Percentiles rank a stretch among this genome's conserved stretches.
Conservation (phyloP, 192 early-diverging fungal genomes). For the Rhizoclosmatium globosum region DNA sequence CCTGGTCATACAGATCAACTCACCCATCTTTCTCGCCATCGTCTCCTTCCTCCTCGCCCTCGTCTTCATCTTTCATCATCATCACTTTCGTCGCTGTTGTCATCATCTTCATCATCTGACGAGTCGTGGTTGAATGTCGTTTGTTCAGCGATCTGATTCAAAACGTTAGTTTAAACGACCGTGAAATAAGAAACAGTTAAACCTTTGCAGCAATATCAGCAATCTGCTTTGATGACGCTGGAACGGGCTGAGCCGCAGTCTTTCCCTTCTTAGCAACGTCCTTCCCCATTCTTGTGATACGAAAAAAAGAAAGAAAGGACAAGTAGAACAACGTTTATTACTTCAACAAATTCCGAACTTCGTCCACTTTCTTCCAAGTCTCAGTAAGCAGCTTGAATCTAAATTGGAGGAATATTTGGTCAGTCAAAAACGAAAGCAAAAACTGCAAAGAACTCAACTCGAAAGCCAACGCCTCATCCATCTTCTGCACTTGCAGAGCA, state of each 20-base stretch:
- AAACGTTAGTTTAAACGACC: not conserved
- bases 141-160: not conserved
- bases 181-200: not conserved
- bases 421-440: not conserved
- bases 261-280: not conserved
- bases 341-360: not conserved
- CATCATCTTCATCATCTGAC: conserved; percentile 16
- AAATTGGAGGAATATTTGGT: not conserved
- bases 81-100: not conserved
- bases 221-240: conserved; percentile 14
- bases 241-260: not conserved
- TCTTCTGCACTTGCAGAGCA: not conserved
- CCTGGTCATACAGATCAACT: too few species aligned
- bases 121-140: not conserved
- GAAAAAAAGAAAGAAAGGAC: conserved; percentile 24
- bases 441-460: conserved; percentile 7
- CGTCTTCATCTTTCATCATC: conserved; percentile 3
- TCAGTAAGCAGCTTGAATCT: conserved; percentile 29
- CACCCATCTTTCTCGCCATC: not conserved
- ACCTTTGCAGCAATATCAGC: not conserved
- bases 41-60: conserved; percentile 7
- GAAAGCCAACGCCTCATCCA: conserved; percentile 4
- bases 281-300: conserved; percentile 46
- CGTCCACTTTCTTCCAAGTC: conserved; percentile 33
- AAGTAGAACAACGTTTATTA: not conserved